Base-by-base conservation (phyloP, 176 grass and related monocot genomes). In the Echinochloa phyllopogon region DNA sequence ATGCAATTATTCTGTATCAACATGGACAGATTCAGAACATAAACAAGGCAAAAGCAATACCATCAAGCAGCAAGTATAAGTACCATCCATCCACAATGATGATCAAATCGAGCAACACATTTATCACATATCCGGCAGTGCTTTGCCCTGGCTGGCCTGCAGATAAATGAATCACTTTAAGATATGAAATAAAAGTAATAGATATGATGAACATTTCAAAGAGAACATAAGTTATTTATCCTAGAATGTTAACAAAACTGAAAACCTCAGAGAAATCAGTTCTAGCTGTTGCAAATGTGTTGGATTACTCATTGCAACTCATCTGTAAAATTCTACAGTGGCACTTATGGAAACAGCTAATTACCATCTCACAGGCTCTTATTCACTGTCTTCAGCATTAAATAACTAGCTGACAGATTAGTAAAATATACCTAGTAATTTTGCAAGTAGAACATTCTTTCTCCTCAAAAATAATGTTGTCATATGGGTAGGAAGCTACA, bases 1-100 rank as follows among this genome's bases (percentile, higher is more conserved):
- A 99, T 94, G 86, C 96, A 99, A 89, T 96, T 99, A 82, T 99
- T 99, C 96, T 99, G 87, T 73, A 78, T 74, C 51, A 78, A 79
- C 8, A 94, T 44, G 76, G 62, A 89, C 49, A 87, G 82, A 60
- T 53, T 70, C 70, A 84, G 59, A 56, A 92, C 72, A 33, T 15
- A 64, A 84, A 84, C 36, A 60, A 88, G 65, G 49, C 15, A 65
- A 78, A 86, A 60, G 10, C 7, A 77, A 61, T 64, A 71, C 55
- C 36, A 45, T 85, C 75, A 66, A 83, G 47, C 53, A 83, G 75
- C 21, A 80, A 66, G 42, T 33, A 47, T 23, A 79, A 78, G 21
- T 92, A 99, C 93, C 96, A 99, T 99, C 96, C 96, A 99, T 90
- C 90, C 96, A 83, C 96, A 99, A 73, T 99, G 96, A 59, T 99